Conservation (phyloP, 768 basidiomycete genomes). For the Hortiboletus campestris region DNA sequence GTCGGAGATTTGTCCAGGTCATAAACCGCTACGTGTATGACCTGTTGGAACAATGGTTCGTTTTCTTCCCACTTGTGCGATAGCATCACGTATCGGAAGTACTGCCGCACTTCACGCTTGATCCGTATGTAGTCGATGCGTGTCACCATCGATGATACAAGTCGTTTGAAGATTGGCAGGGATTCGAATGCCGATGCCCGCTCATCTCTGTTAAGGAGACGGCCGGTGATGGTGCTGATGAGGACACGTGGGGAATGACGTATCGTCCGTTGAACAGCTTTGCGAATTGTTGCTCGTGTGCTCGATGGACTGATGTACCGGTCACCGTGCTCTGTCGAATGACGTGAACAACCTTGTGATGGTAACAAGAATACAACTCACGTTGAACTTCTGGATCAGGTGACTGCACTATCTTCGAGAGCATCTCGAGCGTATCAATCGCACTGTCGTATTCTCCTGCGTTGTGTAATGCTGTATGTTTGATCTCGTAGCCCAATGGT, state of each 20-base stretch:
- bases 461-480: not conserved
- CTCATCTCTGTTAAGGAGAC: not conserved
- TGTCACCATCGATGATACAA: no score
- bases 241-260: not conserved
- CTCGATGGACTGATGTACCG: not conserved
- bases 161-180: no score
- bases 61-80: not conserved
- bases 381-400: not conserved
- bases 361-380: not conserved
- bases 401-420: not conserved
- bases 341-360: not conserved
- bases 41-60: no score
- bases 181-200: not conserved
- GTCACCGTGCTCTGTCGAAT: not conserved
- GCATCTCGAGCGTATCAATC: not conserved
- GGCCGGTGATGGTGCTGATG: not conserved
- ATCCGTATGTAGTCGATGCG: no score
- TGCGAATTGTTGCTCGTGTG: not conserved
- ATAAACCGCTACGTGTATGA: no score
- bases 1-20: no score
- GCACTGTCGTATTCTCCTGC: not conserved
- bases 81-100: not conserved
- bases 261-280: not conserved
- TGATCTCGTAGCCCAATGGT: not conserved
- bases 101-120: no score